These are phyloP conservation scores for Stentor roeselii DNA, from an alignment of 73 alveolate species.

Conservation along the genomic window DNA sequence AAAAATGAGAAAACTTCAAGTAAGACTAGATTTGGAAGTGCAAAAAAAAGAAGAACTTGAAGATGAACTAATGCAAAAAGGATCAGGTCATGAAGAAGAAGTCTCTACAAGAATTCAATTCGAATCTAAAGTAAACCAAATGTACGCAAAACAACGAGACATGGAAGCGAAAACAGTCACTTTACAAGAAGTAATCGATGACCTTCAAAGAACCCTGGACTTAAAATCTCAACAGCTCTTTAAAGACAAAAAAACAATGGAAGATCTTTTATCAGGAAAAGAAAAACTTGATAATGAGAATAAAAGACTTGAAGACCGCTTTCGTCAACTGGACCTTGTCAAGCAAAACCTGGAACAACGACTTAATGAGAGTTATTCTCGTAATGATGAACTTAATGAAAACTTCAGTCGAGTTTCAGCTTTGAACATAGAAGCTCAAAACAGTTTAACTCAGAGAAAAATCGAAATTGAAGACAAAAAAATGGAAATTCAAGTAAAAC, in stretches of 20 bases:
- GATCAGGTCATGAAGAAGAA: slow-evolving; percentile 24
- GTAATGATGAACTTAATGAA: not conserved
- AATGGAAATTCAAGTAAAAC: not conserved
- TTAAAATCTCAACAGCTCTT: not conserved
- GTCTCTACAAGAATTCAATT: not conserved
- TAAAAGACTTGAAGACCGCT: not conserved
- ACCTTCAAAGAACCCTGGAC: not conserved
- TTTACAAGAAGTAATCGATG: slow-evolving; percentile 47
- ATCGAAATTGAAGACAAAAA: not conserved
- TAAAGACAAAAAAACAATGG: not conserved
- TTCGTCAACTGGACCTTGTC: not conserved
- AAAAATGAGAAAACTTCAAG: not conserved
- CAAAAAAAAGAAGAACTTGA: not conserved
- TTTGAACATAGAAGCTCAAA: not conserved
- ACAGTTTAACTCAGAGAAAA: not conserved
- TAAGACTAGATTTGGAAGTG: not conserved
- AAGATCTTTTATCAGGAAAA: not conserved
- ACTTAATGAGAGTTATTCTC: not conserved
- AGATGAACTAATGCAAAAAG: not conserved
- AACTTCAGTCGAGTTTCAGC: not conserved
- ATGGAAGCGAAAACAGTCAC: slow-evolving; percentile 41
- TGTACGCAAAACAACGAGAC: slow-evolving; percentile 23
- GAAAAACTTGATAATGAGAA: not conserved
- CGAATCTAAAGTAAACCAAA: not conserved
- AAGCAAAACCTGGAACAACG: not conserved